Conservation (phyloP, 169 alveolate genomes). For the Perkinsus chesapeaki region DNA sequence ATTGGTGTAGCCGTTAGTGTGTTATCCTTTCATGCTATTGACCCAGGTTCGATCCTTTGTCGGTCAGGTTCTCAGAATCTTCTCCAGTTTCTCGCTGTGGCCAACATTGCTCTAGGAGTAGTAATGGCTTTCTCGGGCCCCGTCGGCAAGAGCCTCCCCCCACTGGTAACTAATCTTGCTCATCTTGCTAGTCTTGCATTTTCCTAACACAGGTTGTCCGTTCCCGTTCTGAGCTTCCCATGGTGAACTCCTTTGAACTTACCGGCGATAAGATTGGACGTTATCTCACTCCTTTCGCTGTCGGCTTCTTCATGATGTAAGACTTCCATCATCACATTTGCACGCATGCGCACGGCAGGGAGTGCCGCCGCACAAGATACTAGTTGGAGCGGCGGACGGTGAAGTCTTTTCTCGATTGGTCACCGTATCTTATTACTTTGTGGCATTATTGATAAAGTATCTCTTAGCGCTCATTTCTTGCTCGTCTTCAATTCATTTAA, state of each 20-base stretch:
- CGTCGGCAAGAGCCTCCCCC: neutral
- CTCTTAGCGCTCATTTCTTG: no score
- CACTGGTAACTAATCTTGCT: neutral
- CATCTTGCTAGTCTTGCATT: neutral
- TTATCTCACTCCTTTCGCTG: neutral
- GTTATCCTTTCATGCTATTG: neutral
- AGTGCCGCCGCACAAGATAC: no score
- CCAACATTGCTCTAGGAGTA: neutral
- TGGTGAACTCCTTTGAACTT: neutral
- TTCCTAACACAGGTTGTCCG: neutral
- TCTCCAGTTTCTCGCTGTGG: neutral
- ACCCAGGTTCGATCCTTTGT: neutral
- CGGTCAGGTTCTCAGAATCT: neutral
- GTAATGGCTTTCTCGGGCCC: neutral
- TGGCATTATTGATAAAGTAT: no score
- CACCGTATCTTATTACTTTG: no score
- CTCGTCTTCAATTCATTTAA: no score
- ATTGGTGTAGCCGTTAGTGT: neutral
- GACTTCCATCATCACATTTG: neutral
- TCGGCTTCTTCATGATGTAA: neutral
- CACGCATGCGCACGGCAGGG: no score
- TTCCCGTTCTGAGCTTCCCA: neutral
- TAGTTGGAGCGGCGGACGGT: no score
- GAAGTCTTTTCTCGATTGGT: no score
- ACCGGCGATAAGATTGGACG: neutral